A percentile compares a stretch with the other conserved stretches of the same genome.
phyloP scores from a whole-genome alignment of 1,284 basidiomycete genomes.

The Vanrija humicola region DNA sequence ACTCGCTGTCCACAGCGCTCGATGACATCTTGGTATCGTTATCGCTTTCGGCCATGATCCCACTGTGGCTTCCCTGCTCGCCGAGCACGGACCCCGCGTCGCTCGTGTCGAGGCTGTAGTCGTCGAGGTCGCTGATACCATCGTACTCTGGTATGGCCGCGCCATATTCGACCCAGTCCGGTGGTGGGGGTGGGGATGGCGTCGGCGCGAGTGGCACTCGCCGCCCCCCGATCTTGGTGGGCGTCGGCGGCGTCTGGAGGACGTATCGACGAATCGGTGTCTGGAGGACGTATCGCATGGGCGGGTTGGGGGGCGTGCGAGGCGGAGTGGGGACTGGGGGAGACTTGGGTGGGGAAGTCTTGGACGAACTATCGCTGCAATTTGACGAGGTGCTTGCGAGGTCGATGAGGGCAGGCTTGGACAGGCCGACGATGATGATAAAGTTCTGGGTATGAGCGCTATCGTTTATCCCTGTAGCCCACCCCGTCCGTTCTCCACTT shows the following conservation, averaged over 20 bases:
- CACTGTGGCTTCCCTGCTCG: too few species aligned
- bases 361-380: not conserved
- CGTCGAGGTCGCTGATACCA: not conserved
- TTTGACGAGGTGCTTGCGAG: not conserved
- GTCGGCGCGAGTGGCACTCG: not conserved
- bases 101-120: conserved; percentile 2
- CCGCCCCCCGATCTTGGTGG: not conserved
- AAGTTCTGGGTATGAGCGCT: not conserved
- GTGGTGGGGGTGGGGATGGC: not conserved
- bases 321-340: not conserved
- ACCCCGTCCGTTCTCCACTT: not conserved
- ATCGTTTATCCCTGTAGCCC: not conserved
- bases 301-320: too few species aligned
- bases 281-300: too few species aligned
- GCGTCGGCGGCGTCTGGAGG: not conserved
- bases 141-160: conserved; percentile 3
- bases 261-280: too few species aligned
- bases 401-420: conserved; percentile 7
- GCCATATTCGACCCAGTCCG: conserved; percentile 11
- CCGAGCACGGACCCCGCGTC: too few species aligned
- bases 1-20: too few species aligned
- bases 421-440: conserved; percentile 10
- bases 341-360: not conserved
- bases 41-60: too few species aligned
- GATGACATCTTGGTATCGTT: too few species aligned